Evolutionary conservation across 2,329 filamentous ascomycete genomes (phyloP).

Genomic region (Chaetomium globosum): DNA sequence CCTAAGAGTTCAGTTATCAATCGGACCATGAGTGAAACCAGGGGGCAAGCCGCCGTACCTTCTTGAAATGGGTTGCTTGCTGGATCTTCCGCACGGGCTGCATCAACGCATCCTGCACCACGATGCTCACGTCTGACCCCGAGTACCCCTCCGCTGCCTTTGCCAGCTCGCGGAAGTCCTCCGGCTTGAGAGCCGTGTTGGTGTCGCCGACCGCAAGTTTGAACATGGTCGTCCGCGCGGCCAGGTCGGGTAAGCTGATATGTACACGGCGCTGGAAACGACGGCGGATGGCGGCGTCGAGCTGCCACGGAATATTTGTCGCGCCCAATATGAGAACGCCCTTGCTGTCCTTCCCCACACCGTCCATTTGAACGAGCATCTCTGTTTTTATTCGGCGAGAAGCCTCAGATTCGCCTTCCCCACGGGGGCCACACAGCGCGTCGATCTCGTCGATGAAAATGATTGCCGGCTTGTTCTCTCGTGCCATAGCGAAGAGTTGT

Average conservation of each 20-base stretch:
- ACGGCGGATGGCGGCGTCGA: constrained; percentile 91
- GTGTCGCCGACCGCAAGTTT: constrained; percentile 92
- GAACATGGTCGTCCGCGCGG: constrained; percentile 91
- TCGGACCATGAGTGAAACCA: neutral
- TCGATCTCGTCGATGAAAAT: constrained; percentile 99
- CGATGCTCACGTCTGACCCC: constrained; percentile 92
- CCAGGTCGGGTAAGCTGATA: constrained; percentile 85
- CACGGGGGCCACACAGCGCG: constrained; percentile 87
- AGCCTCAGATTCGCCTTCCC: constrained; percentile 95
- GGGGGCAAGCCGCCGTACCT: constrained; percentile 55
- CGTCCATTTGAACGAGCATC: constrained; percentile 98
- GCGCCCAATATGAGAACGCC: constrained; percentile 93
- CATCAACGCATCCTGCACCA: constrained; percentile 95
- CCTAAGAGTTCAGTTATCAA: constrained; percentile 50
- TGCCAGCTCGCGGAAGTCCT: constrained; percentile 79
- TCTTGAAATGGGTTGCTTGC: constrained; percentile 96
- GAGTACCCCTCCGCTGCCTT: constrained; percentile 90
- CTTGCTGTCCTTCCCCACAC: constrained; percentile 92
- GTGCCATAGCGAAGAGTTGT: constrained; percentile 94
- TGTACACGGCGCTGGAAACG: constrained; percentile 96
- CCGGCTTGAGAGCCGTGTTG: constrained; percentile 75
- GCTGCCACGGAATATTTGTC: constrained; percentile 98
- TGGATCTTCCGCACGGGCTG: constrained; percentile 96
- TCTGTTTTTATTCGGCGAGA: constrained; percentile 98
- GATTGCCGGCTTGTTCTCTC: constrained; percentile 96